These are phyloP conservation scores for Marsdenia floribunda DNA, from an alignment of 257 asterid genomes.

Conservation along the genomic window DNA sequence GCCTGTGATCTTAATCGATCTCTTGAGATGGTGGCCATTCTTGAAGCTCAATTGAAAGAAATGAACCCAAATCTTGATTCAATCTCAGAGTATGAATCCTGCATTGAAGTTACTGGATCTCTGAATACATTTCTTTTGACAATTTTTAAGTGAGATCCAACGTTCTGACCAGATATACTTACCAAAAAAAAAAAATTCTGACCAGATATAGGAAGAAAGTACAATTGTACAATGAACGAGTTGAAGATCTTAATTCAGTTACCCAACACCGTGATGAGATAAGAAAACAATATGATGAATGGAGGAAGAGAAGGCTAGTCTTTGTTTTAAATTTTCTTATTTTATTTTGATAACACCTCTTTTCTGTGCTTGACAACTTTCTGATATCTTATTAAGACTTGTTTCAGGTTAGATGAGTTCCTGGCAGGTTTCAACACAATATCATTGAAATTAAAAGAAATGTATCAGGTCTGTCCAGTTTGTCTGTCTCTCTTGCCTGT, in stretches of 20 bases:
- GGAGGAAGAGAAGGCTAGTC: slow-evolving; percentile 76
- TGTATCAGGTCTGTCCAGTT: slow-evolving; percentile 75
- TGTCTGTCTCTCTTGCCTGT: background rate
- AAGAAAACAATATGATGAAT: slow-evolving; percentile 86
- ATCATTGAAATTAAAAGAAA: slow-evolving; percentile 90
- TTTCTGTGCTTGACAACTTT: background rate
- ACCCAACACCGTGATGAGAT: slow-evolving; percentile 85
- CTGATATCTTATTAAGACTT: background rate
- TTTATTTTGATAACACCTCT: background rate
- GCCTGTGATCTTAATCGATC: slow-evolving; percentile 60
- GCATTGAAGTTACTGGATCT: slow-evolving; percentile 1
- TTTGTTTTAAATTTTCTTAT: background rate
- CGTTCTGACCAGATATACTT: slow-evolving; percentile 54
- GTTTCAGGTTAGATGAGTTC: slow-evolving; percentile 87
- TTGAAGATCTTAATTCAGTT: slow-evolving; percentile 73
- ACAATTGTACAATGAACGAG: slow-evolving; percentile 70
- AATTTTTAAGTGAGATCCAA: background rate
- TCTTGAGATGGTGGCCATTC: slow-evolving; percentile 80
- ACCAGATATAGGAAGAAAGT: slow-evolving; percentile 77
- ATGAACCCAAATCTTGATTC: slow-evolving; percentile 97
- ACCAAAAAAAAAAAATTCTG: too few species aligned
- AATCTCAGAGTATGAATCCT: slow-evolving; percentile 71
- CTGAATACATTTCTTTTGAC: background rate
- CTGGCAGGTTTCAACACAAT: slow-evolving; percentile 94
- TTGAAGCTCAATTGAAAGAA: slow-evolving; percentile 91